phyloP scores from a whole-genome alignment of 345 rosid species.

The Salix brachista region DNA sequence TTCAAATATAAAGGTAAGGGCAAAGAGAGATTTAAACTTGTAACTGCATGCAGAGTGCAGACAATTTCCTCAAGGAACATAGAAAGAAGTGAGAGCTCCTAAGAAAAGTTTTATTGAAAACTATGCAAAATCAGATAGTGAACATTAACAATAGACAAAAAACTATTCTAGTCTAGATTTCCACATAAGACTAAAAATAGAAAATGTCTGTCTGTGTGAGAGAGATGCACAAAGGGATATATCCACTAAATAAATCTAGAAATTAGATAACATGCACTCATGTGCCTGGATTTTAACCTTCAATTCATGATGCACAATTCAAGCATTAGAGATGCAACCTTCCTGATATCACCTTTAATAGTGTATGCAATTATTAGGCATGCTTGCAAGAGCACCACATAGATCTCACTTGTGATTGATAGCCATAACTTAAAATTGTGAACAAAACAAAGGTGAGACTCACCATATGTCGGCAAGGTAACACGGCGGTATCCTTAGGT shows the following conservation, averaged over 20 bases:
- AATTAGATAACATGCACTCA: conserved; percentile 3
- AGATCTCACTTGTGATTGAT: not conserved
- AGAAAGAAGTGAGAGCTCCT: too few relatives aligned
- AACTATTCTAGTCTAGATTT: not conserved
- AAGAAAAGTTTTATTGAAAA: not conserved
- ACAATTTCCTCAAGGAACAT: not conserved
- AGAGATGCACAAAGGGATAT: not conserved
- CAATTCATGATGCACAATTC: not conserved
- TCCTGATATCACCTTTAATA: conserved; percentile 1
- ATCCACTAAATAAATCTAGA: not conserved
- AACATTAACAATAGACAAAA: not conserved
- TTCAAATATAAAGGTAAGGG: not conserved
- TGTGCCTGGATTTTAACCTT: not conserved
- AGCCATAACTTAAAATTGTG: not conserved
- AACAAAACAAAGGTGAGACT: conserved; percentile 2
- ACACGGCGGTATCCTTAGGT: conserved; percentile 76
- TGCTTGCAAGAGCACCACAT: not conserved
- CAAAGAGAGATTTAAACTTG: not conserved
- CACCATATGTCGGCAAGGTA: conserved; percentile 95
- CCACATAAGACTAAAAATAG: not conserved
- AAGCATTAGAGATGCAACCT: conserved; percentile 1
- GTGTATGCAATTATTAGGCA: not conserved
- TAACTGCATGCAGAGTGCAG: not conserved
- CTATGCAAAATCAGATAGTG: not conserved
- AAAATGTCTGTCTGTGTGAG: not conserved